Conservation (phyloP, 176 grass and related monocot genomes). For the Pharus latifolius region DNA sequence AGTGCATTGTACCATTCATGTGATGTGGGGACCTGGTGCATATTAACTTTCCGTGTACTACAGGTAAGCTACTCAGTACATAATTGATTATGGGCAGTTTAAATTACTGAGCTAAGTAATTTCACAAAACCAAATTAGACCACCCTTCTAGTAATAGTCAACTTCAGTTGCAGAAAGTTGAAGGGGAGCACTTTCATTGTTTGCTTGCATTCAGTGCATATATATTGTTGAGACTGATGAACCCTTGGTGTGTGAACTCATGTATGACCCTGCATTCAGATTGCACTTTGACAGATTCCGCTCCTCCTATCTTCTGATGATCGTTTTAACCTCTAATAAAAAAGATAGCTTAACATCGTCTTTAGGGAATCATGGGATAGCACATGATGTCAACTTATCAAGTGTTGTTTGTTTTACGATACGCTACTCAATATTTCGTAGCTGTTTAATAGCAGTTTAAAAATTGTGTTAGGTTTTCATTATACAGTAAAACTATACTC, state of each 20-base stretch:
- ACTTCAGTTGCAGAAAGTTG: not conserved
- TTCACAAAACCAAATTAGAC: not conserved
- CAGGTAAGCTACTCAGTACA: conserved; percentile 40
- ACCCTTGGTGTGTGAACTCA: not conserved
- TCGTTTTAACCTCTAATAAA: too few relatives aligned
- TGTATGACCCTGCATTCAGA: not conserved
- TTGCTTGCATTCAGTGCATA: not conserved
- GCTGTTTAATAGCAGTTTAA: too few relatives aligned
- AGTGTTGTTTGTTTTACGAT: too few relatives aligned
- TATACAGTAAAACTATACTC: not conserved
- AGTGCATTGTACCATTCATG: conserved; percentile 93
- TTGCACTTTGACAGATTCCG: too few relatives aligned
- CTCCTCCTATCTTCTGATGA: too few relatives aligned
- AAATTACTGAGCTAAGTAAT: not conserved
- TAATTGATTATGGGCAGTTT: not conserved
- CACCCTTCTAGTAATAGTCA: not conserved
- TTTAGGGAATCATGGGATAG: too few relatives aligned
- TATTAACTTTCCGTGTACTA: conserved; percentile 81
- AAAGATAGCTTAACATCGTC: too few relatives aligned
- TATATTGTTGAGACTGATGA: not conserved
- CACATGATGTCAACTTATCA: too few relatives aligned
- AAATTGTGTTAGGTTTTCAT: too few relatives aligned
- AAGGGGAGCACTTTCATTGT: not conserved
- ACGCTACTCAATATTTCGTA: too few relatives aligned
- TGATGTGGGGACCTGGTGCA: conserved; percentile 91